These are phyloP conservation scores for Blastobotrys elegans DNA, from an alignment of 1,139 yeast species.

Conservation along the genomic window DNA sequence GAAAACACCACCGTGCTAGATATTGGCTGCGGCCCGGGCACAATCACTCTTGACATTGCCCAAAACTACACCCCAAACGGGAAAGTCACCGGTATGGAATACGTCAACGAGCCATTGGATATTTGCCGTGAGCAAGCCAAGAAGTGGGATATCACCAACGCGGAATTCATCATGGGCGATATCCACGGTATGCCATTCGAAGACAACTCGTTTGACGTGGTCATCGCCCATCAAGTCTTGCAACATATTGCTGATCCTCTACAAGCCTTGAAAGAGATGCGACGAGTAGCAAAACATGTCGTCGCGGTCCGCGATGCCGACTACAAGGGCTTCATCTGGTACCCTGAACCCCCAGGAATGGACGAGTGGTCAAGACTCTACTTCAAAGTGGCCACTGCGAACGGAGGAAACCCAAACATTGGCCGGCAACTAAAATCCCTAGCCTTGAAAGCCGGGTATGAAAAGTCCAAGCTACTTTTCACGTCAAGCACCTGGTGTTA, in stretches of 20 bases:
- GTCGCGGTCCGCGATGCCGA: conserved; percentile 38
- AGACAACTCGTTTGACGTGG: conserved; percentile 40
- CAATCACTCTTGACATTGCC: conserved; percentile 40
- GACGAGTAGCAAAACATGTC: conserved; percentile 25
- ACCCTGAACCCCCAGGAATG: conserved; percentile 21
- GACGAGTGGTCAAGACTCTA: conserved; percentile 20
- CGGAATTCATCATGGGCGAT: conserved; percentile 34
- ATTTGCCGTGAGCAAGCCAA: conserved; percentile 26
- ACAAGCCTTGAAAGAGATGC: conserved; percentile 27
- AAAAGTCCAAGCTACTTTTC: conserved; percentile 12
- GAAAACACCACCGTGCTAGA: conserved; percentile 35
- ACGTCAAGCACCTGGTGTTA: conserved; percentile 25
- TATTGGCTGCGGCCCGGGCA: conserved; percentile 44
- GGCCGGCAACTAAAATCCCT: conserved; percentile 19
- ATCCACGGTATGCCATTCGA: conserved; percentile 35
- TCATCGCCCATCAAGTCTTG: conserved; percentile 40
- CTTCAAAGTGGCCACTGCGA: conserved; percentile 20
- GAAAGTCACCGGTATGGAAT: conserved; percentile 37
- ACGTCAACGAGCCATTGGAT: conserved; percentile 34
- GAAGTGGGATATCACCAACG: conserved; percentile 24
- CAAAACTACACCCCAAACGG: conserved; percentile 32
- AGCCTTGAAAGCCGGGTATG: conserved; percentile 24
- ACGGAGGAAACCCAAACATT: conserved; percentile 26
- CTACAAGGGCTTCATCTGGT: conserved; percentile 22
- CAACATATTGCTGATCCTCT: conserved; percentile 39